Base-by-base conservation (phyloP, 139 green algal genomes). In the Micractinium sp. region DNA sequence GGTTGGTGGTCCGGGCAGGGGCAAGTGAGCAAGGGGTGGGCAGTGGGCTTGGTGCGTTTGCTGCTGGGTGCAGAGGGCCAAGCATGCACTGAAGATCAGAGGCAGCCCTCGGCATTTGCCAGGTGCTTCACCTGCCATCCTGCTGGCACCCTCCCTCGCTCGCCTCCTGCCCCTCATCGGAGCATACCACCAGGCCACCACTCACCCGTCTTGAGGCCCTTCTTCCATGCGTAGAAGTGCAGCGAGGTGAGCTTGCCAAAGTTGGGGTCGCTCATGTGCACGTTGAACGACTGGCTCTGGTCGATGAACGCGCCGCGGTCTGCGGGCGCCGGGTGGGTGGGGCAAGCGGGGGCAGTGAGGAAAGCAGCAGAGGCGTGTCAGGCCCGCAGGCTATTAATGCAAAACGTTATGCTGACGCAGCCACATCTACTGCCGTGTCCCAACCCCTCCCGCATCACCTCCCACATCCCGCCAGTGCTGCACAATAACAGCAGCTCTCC, bases 241-340 rank as follows among this genome's bases (percentile, higher is more conserved):
- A 99, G 95, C 27, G 95, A 98, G 16, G 98, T 99, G 69, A 99
- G 95, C 95, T 99, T 99, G 85, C 98, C 98, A 93, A 99, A 99
- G 96, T 99, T 99, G 92, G 98, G 96, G 88, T 99, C 96, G 71
- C 91, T 94, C 97, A 99, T 99, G 95, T 99, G 98, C 83, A 99
- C 98, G 91, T 99, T 99, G 95, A 99, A 99, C 74, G 92, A 97
- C 93, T 99, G 97, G 88, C 90, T 96, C 95, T 99, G 98, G 92
- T 99, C 98, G 85, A 99, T 99, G 94, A 96, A 99, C 3, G 98
- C 98, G 31, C 98, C 98, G 31, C 98, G 93, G 93, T 99, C 98
- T 19, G 97, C 61, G 9, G 31, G 22, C 13, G 77, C 38, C 31
- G 39, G 23, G 20, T 0, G 13, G 29, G 39, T 1, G 41, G 27